Base-by-base conservation (phyloP, 371 early-diverging fungal species). In the Thermomucor indicae-seudaticae region DNA sequence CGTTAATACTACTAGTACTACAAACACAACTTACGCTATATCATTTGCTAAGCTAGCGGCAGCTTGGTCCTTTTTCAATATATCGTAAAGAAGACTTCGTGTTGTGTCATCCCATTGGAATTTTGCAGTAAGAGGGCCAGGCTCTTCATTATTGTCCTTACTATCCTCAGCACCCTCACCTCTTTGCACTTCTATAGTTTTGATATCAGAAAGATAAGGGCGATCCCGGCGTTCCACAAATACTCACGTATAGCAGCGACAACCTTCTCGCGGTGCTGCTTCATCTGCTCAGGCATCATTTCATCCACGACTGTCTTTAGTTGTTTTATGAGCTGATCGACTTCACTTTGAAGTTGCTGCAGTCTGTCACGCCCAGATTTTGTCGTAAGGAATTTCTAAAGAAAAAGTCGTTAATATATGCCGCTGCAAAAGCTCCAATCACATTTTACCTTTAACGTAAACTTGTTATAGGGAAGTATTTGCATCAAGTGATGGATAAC, bases 391-490 rank as follows among this genome's bases (percentile, higher is more conserved):
- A 65, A 70, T 68, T 75, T 75, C 71, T 73, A 49, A 17, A 47
- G 20, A 37, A 12, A 28, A 48, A 34, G 16, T 20, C 2, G 16
- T 5, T 6, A 8, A 25, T 40, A 4, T 19, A 4, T 2, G 14
- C 17, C 32, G 30, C 32, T 14, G 14, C n/a, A 30, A 27, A 30
- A 1, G 22, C 6, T 22, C 5, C 27, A 1, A 10, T 30, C 23
- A 4, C 5, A 28, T 17, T 22, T 46, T 71, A 80, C 81, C 51
- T 53, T 64, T 6, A 81, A 40, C 1, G 79, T 79, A 37, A 70
- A 79, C 38, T 63, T 60, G 51, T 75, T 75, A 48, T 77, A 81
- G 1, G 79, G 81, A 16, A 81, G 51, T n/a, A 76, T 62, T 0
- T 42, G 41, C 65, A 78, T 75, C n/a, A 81, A 35, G 47, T 73